Evolutionary conservation across 2,329 filamentous ascomycete species (phyloP).

Genomic region (Rhexocercosporidium sp.): DNA sequence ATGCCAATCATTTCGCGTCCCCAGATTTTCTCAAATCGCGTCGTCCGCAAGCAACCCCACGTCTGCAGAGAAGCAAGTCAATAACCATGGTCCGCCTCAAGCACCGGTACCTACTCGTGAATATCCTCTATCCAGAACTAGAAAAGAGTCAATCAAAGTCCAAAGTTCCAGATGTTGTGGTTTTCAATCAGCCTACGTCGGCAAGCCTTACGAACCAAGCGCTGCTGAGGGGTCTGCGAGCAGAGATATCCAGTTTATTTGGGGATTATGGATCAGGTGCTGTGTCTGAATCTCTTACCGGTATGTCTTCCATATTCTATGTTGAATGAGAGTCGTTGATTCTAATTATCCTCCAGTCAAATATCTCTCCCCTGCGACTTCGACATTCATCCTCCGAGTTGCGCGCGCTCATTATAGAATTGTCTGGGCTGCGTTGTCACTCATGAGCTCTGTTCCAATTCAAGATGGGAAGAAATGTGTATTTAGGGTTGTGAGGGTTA

Average conservation of each 20-base stretch:
- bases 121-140: constrained; percentile 81
- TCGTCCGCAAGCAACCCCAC: constrained; percentile 8
- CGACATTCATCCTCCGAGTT: constrained; percentile 88
- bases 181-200: constrained; percentile 80
- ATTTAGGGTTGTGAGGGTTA: constrained; percentile 84
- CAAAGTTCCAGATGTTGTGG: constrained; percentile 63
- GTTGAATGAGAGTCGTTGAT: not conserved
- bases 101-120: constrained; percentile 92
- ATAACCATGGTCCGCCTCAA: constrained; percentile 88
- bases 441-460: constrained; percentile 70
- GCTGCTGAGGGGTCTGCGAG: constrained; percentile 72
- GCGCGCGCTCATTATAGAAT: constrained; percentile 82
- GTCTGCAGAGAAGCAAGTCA: constrained; percentile 4
- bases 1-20: not conserved
- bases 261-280: constrained; percentile 88
- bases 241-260: constrained; percentile 74
- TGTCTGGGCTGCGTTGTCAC: constrained; percentile 87
- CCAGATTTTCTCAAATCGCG: constrained; percentile 21
- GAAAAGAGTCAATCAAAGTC: constrained; percentile 39
- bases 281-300: constrained; percentile 69
- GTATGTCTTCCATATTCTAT: constrained; percentile 49
- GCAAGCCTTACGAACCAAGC: constrained; percentile 69
- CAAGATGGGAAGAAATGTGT: constrained; percentile 70
- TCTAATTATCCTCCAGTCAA: constrained; percentile 67
- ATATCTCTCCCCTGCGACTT: constrained; percentile 91